phyloP scores from a whole-genome alignment of 192 early-diverging fungal species.

The Mortierella alpina region DNA sequence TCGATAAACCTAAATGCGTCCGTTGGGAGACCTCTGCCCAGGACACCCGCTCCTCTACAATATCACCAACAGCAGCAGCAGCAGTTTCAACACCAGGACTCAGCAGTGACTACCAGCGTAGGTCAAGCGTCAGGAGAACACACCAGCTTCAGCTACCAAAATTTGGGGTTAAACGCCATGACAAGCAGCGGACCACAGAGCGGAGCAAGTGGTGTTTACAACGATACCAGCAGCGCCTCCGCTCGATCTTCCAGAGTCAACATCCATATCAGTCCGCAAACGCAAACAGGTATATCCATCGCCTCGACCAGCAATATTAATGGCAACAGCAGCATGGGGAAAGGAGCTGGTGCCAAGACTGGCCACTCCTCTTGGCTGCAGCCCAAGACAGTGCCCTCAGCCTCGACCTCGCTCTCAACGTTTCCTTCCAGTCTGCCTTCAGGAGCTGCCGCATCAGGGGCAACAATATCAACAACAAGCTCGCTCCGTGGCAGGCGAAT shows the following conservation, averaged over 20 bases:
- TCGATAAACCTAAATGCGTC: background rate
- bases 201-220: background rate
- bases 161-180: background rate
- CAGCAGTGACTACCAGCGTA: background rate
- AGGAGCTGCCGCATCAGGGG: background rate
- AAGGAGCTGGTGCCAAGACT: background rate
- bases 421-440: background rate
- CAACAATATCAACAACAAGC: background rate
- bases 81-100: background rate
- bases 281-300: background rate
- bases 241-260: slow-evolving; percentile 11
- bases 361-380: slow-evolving; percentile 9
- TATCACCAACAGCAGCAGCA: slow-evolving; percentile 12
- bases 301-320: slow-evolving; percentile 7
- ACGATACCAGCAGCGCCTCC: background rate
- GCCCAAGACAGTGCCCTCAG: slow-evolving; percentile 1
- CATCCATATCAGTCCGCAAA: slow-evolving; percentile 18
- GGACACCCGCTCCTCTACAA: slow-evolving; percentile 4
- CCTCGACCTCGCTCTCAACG: background rate
- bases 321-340: background rate
- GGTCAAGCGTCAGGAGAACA: background rate
- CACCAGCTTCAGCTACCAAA: background rate
- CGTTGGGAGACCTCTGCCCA: slow-evolving; percentile 22
- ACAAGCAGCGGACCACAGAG: slow-evolving; percentile 11
- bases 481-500: background rate